phyloP scores from a whole-genome alignment of 192 early-diverging fungal genomes.

The Spizellomyces punctatus region DNA sequence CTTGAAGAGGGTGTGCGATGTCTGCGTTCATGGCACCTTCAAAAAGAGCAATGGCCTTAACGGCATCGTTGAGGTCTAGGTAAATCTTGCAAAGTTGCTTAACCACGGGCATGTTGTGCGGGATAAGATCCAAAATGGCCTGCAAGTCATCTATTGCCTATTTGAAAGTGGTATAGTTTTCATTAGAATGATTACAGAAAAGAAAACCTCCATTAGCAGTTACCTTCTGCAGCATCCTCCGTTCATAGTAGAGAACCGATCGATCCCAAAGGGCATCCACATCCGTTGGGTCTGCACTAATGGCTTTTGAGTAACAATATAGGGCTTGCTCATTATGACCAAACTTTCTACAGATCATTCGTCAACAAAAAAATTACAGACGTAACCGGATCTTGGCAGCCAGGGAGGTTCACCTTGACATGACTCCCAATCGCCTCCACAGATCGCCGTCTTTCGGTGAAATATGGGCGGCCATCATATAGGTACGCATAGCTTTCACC shows the following conservation, averaged over 20 bases:
- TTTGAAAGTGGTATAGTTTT: slow-evolving; percentile 5
- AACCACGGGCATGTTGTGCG: slow-evolving; percentile 70
- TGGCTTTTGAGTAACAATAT: slow-evolving; percentile 78
- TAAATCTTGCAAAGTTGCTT: slow-evolving; percentile 64
- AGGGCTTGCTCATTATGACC: slow-evolving; percentile 76
- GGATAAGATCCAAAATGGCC: slow-evolving; percentile 58
- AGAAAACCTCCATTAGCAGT: slow-evolving; percentile 1
- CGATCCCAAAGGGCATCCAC: slow-evolving; percentile 71
- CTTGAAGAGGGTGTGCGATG: slow-evolving; percentile 24
- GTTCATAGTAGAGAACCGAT: slow-evolving; percentile 62
- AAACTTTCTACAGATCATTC: slow-evolving; percentile 48
- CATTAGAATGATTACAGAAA: slow-evolving; percentile 29
- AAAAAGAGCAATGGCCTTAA: slow-evolving; percentile 49
- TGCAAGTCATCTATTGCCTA: slow-evolving; percentile 63
- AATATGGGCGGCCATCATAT: slow-evolving; percentile 91
- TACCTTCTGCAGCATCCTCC: slow-evolving; percentile 56
- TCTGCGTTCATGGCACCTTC: slow-evolving; percentile 43
- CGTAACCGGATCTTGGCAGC: background rate
- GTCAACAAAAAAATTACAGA: background rate
- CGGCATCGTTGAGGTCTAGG: slow-evolving; percentile 54
- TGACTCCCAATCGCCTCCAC: slow-evolving; percentile 82
- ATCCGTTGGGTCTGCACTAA: slow-evolving; percentile 65
- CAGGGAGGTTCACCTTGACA: slow-evolving; percentile 58
- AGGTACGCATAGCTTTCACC: slow-evolving; percentile 72
- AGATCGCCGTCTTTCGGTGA: slow-evolving; percentile 66